These are phyloP conservation scores for Prunus kanzakura DNA, from an alignment of 306 rosid species.

Conservation along the genomic window DNA sequence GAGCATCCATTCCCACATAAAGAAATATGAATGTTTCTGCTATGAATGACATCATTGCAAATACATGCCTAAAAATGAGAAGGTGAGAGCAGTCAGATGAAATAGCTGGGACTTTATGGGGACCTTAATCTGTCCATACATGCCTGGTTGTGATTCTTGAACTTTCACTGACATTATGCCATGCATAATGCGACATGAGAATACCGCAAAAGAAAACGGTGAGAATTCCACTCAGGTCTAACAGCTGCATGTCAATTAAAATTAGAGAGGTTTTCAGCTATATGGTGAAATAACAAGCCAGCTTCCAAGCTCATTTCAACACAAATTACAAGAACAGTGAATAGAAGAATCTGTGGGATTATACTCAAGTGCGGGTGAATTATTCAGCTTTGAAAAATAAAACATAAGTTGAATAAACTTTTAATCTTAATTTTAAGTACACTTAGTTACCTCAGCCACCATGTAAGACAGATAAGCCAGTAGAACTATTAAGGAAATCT, in stretches of 20 bases:
- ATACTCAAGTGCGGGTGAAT: too few species aligned
- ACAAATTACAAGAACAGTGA: neutral
- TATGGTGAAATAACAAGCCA: neutral
- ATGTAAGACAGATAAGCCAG: conserved; percentile 92
- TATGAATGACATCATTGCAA: conserved; percentile 82
- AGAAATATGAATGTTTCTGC: conserved; percentile 91
- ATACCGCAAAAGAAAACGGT: conserved; percentile 94
- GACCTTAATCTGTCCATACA: neutral
- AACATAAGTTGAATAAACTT: conserved; percentile 1
- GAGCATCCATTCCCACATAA: conserved; percentile 93
- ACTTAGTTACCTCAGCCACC: conserved; percentile 74
- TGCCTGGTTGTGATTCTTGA: conserved; percentile 86
- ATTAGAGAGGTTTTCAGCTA: neutral
- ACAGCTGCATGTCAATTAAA: conserved; percentile 44
- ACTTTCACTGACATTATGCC: conserved; percentile 68
- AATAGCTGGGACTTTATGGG: neutral
- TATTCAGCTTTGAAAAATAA: neutral
- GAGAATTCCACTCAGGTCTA: conserved; percentile 87
- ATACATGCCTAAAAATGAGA: conserved; percentile 55
- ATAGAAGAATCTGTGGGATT: neutral
- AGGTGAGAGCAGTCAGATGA: conserved; percentile 1
- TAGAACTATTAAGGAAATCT: conserved; percentile 72
- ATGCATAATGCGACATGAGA: conserved; percentile 88
- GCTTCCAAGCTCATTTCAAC: neutral
- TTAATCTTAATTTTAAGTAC: neutral